A percentile compares a stretch with the other conserved stretches of the same genome.
These are phyloP conservation scores for Paecilomyces sp. DNA, from an alignment of 2,329 filamentous ascomycete species.

Conservation along the genomic window DNA sequence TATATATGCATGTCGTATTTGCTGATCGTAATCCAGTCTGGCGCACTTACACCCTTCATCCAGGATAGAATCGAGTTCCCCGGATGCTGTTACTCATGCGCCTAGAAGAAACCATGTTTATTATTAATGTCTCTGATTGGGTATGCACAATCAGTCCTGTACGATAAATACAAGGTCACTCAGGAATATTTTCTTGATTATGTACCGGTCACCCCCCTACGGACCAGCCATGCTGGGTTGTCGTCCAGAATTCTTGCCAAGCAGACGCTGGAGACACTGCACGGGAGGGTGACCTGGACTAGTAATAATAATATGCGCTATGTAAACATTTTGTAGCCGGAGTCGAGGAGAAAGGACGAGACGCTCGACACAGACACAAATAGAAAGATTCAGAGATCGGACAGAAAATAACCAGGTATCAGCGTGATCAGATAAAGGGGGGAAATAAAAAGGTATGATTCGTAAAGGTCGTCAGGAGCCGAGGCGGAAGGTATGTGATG, in stretches of 20 bases:
- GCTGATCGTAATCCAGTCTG: neutral
- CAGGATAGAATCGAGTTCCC: neutral
- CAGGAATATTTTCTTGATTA: neutral
- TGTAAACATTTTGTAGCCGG: neutral
- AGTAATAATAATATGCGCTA: neutral
- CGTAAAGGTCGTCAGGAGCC: slow-evolving; percentile 2
- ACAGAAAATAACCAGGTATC: neutral
- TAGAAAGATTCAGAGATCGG: neutral
- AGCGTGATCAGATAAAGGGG: neutral
- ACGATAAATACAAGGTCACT: neutral
- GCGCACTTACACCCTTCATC: neutral
- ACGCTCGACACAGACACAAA: neutral
- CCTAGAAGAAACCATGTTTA: neutral
- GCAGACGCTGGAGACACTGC: neutral
- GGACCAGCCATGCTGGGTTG: neutral
- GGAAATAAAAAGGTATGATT: neutral
- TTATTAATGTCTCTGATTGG: neutral
- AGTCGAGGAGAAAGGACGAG: neutral
- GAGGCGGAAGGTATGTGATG: neutral
- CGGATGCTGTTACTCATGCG: neutral
- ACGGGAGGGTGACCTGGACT: neutral
- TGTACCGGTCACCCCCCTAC: neutral
- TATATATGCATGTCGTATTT: too few species aligned
- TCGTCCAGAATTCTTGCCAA: neutral
- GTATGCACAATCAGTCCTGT: neutral